Conservation (phyloP, 1,284 basidiomycete genomes). For the Cystobasidiaceae sp. region DNA sequence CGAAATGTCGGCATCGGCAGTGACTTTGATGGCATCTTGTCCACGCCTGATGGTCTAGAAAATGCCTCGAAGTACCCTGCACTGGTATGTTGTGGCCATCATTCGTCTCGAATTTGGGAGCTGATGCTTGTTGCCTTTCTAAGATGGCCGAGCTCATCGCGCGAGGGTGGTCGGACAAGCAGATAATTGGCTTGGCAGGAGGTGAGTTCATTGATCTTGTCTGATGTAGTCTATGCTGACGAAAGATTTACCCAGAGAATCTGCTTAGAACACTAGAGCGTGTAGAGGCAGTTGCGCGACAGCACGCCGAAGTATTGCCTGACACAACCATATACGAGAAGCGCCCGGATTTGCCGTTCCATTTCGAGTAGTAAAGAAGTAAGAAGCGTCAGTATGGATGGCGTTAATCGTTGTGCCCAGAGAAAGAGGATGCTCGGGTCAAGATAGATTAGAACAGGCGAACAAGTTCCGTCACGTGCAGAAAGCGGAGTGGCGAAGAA, state of each 20-base stretch:
- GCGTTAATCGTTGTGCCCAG: too few species aligned
- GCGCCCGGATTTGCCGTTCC: conserved; percentile 48
- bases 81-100: conserved; percentile 37
- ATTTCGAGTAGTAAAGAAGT: too few species aligned
- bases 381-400: too few species aligned
- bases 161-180: conserved; percentile 72
- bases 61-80: background rate
- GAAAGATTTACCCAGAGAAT: conserved; percentile 52
- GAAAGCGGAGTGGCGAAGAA: too few species aligned
- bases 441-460: too few species aligned
- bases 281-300: conserved; percentile 62
- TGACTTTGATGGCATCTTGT: background rate
- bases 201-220: conserved; percentile 41
- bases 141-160: conserved; percentile 66
- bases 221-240: background rate
- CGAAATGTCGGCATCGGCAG: background rate
- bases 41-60: background rate
- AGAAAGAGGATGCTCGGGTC: too few species aligned
- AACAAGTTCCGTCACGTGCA: too few species aligned
- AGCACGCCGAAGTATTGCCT: conserved; percentile 57
- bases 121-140: conserved; percentile 3
- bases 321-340: conserved; percentile 50
- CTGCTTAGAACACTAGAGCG: conserved; percentile 69
- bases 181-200: conserved; percentile 73
- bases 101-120: background rate